Percentiles rank a stretch among this genome's conserved stretches.
phyloP scores from a whole-genome alignment of 139 green algal species.

The Chlorella sp. region DNA sequence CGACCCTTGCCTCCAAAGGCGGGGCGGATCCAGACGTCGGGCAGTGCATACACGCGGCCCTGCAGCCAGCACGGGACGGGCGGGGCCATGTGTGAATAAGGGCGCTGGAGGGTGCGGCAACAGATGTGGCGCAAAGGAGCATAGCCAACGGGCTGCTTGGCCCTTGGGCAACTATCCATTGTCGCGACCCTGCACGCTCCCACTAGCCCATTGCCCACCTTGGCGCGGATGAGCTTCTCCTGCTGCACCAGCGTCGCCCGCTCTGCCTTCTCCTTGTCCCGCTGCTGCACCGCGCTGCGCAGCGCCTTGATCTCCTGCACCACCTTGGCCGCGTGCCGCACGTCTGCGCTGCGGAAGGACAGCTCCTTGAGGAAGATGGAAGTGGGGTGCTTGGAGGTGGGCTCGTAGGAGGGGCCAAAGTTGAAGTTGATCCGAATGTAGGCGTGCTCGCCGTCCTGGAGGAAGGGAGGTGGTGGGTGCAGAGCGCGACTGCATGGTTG shows the following conservation, averaged over 20 bases:
- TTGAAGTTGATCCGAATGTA: slow-evolving; percentile 97
- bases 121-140: no score
- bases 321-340: slow-evolving; percentile 61
- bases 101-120: no score
- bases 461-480: background rate
- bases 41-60: slow-evolving; percentile 76
- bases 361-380: slow-evolving; percentile 93
- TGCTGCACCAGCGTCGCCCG: slow-evolving; percentile 94
- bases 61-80: no score
- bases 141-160: no score
- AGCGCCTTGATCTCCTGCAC: slow-evolving; percentile 95
- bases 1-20: slow-evolving; percentile 85
- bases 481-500: background rate
- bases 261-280: slow-evolving; percentile 93
- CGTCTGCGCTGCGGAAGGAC: slow-evolving; percentile 84
- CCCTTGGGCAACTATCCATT: no score
- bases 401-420: slow-evolving; percentile 76
- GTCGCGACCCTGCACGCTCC: no score
- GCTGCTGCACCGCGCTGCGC: slow-evolving; percentile 66
- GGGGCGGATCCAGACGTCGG: slow-evolving; percentile 95
- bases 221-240: slow-evolving; percentile 84
- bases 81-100: no score
- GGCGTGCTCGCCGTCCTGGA: slow-evolving; percentile 73
- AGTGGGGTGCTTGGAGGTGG: slow-evolving; percentile 65
- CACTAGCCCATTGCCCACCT: slow-evolving; percentile 31